phyloP scores from a whole-genome alignment of 306 rosid genomes.

The Gleditsia sinensis region DNA sequence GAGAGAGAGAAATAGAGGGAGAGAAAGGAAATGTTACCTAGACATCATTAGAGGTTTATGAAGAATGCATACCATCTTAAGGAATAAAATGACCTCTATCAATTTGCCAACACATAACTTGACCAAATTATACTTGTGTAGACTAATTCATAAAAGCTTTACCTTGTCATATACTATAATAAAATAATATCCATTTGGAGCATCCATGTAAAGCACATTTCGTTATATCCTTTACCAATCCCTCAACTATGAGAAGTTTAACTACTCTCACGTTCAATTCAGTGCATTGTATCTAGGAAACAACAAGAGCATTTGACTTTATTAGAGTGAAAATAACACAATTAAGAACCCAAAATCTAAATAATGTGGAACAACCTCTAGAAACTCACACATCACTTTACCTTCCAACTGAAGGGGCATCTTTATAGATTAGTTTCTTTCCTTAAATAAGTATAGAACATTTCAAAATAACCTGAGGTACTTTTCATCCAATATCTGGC shows the following conservation, averaged over 20 bases:
- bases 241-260: constrained; percentile 93
- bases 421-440: constrained; percentile 1
- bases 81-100: background rate
- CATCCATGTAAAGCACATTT: no score
- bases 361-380: no score
- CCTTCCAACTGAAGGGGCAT: background rate
- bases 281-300: constrained; percentile 6
- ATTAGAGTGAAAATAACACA: no score
- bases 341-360: no score
- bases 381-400: background rate
- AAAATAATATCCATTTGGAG: constrained; percentile 98
- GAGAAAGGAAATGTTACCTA: background rate
- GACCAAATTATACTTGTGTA: constrained; percentile 6
- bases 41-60: background rate
- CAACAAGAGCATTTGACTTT: no score
- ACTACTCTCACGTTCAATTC: constrained; percentile 51
- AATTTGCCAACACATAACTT: background rate
- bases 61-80: background rate
- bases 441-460: background rate
- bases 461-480: no score
- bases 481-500: no score
- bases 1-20: no score
- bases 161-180: constrained; percentile 99
- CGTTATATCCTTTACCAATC: constrained; percentile 87
- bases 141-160: constrained; percentile 28